Evolutionary conservation across 2,329 filamentous ascomycete species (phyloP), one percentile per base, ranked within the genome.

Genomic region (Didymella lethalis): DNA sequence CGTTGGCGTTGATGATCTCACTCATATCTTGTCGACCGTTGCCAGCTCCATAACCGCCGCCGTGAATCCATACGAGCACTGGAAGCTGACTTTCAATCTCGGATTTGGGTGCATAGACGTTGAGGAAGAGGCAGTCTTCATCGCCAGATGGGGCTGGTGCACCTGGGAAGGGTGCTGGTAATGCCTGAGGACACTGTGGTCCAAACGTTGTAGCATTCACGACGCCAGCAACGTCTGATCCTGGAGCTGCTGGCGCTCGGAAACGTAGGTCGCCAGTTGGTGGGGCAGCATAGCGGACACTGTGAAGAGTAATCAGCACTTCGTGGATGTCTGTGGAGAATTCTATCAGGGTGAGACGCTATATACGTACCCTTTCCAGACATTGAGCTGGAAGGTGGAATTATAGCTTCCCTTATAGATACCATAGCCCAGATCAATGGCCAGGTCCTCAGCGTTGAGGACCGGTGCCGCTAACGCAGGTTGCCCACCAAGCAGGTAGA

Each of bases 1-100:
- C 70, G 61, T 82, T 84, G 4, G 78, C 78, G 38, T 80, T 80
- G 47, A 85, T 81, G 41, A 81, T 72, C 0, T 68, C 36, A n/a
- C 70, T 74, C 29, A 80, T 60, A 52, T 82, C 79, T 40, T 77
- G 68, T 7, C 57, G 59, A 0, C 77, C 82, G 66, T 73, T 70
- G 31, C 74, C 80, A 40, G 54, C 61, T 28, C 74, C 79, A 69
- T 79, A 80, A 0, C 77, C 75, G 23, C 72, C 71, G 3, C 73
- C 65, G 48, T 68, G 65, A 36, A 71, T 69, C 65, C 63, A 71
- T 2, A 73, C 65, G n/a, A 79, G 53, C 3, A 79, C 77, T 0
- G 75, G 77, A 4, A 76, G 59, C 31, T 66, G 68, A 10, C 48
- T 63, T 25, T n/a, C 41, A 3, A 43, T 36, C 2, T 64, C 66